These are phyloP conservation scores for Neotropicomus parvogracilis DNA, from an alignment of 1,284 basidiomycete genomes.

Conservation along the genomic window DNA sequence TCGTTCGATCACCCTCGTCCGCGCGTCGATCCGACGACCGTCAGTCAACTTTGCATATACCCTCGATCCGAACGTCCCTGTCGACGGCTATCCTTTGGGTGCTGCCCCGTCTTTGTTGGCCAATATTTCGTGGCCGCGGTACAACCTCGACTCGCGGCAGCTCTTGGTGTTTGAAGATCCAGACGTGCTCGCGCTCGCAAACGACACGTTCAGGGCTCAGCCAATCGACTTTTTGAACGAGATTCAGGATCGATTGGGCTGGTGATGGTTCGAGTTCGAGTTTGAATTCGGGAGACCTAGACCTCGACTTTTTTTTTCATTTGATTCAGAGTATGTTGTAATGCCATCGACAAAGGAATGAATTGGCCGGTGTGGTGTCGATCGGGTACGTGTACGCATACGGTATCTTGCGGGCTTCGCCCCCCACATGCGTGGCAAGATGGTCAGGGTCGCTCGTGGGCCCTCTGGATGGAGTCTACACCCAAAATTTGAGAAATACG, in stretches of 20 bases:
- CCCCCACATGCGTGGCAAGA: too few species aligned
- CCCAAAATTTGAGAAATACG: too few species aligned
- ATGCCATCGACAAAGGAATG: too few species aligned
- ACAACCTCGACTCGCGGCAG: not conserved
- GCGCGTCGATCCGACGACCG: not conserved
- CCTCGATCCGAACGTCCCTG: slow-evolving; percentile 16
- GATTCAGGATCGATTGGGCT: not conserved
- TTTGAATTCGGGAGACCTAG: too few species aligned
- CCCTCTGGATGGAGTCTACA: too few species aligned
- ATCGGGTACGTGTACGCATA: too few species aligned
- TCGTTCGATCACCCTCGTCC: not conserved
- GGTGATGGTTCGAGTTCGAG: too few species aligned
- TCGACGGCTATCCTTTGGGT: slow-evolving; percentile 1
- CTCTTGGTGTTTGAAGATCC: not conserved
- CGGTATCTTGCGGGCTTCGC: too few species aligned
- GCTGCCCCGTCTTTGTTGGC: slow-evolving; percentile 7
- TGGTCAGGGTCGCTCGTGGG: too few species aligned
- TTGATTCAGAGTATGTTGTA: too few species aligned
- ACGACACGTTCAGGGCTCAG: not conserved
- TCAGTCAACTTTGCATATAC: slow-evolving; percentile 21
- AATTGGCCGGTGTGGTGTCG: too few species aligned
- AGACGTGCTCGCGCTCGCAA: not conserved
- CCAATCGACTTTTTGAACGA: not conserved
- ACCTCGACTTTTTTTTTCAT: too few species aligned
- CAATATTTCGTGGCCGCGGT: slow-evolving; percentile 3